Evolutionary conservation across 2,329 filamentous ascomycete genomes (phyloP), one percentile per base, ranked within the genome.

Genomic region (Aspergillus quadricinctus): DNA sequence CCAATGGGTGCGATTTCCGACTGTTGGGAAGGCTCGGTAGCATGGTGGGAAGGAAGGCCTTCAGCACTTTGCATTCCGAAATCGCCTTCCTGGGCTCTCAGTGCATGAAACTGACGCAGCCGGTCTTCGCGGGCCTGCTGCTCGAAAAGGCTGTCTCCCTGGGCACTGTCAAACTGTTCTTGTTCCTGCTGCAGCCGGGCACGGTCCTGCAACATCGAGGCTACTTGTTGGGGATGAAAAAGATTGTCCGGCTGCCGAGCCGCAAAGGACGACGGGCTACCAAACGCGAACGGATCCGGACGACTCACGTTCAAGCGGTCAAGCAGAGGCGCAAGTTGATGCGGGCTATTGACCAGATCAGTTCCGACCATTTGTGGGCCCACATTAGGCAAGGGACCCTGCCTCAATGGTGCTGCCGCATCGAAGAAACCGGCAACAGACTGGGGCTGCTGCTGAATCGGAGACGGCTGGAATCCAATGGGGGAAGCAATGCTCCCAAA

Each of bases 401-500:
- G 76, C 68, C 78, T 74, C 43, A 76, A 58, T 7, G 75, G 60
- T 14, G 59, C 57, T 14, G 65, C 73, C 35, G 74, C 67, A 65
- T 95, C 91, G 64, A 91, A 90, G 71, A 92, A 92, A 40, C 84
- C 84, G 37, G 83, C 78, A 5, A 83, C 79, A n/a, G 75, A 75
- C 62, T 82, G 81, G 2, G 75, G 70, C 43, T 82, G 80, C 57
- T 76, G 74, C 25, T 69, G 83, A 68, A 78, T 85, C 56, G 80
- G 80, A 60, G 84, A 80, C 53, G 83, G 80, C 64, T 87, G 84
- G 67, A 85, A 87, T 10, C 85, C 86, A 56, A 88, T 84, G 1
- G 92, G 92, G n/a, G 92, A 95, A 2, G 90, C 87, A 63, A 99
- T 95, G 75, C 89, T 97, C 19, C 93, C 91, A 70, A 94, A 97